These are phyloP conservation scores for Lichina pygmaea DNA, from an alignment of 495 filamentous ascomycete genomes.

Conservation along the genomic window DNA sequence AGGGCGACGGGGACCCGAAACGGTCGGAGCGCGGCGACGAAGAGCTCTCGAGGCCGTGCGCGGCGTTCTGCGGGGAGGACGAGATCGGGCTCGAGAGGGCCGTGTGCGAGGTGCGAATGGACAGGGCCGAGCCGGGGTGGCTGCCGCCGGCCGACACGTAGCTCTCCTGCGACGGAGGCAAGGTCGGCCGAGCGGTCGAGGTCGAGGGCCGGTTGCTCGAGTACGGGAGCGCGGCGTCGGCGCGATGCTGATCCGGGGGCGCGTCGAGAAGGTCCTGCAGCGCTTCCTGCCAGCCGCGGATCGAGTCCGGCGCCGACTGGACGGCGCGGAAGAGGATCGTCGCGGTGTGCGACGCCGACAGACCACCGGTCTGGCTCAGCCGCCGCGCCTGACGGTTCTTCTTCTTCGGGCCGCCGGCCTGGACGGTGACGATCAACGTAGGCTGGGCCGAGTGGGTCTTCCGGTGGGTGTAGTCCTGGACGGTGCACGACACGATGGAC, in stretches of 20 bases:
- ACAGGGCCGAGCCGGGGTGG: neutral
- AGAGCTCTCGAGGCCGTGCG: neutral
- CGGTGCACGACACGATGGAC: neutral
- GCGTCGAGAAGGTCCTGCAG: neutral
- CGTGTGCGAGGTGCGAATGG: neutral
- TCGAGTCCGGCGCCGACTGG: neutral
- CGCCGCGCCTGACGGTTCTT: neutral
- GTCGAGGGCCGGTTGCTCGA: neutral
- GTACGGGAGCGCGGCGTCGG: neutral
- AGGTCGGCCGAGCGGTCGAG: neutral
- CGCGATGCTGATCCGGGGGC: neutral
- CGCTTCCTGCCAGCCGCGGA: slow-evolving; percentile 1
- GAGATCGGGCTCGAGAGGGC: neutral
- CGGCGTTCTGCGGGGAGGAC: neutral
- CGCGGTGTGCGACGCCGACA: neutral
- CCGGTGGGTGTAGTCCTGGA: neutral
- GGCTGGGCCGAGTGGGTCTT: neutral
- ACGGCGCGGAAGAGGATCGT: slow-evolving; percentile 1
- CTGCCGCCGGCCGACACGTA: neutral
- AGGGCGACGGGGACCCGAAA: neutral
- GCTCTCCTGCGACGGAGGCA: neutral
- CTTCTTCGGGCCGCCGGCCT: neutral
- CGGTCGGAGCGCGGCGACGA: neutral
- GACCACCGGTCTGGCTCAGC: neutral
- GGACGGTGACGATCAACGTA: slow-evolving; percentile 1